These are phyloP conservation scores for Nakazawaea anatomiae DNA, from an alignment of 805 yeast species.

Conservation along the genomic window DNA sequence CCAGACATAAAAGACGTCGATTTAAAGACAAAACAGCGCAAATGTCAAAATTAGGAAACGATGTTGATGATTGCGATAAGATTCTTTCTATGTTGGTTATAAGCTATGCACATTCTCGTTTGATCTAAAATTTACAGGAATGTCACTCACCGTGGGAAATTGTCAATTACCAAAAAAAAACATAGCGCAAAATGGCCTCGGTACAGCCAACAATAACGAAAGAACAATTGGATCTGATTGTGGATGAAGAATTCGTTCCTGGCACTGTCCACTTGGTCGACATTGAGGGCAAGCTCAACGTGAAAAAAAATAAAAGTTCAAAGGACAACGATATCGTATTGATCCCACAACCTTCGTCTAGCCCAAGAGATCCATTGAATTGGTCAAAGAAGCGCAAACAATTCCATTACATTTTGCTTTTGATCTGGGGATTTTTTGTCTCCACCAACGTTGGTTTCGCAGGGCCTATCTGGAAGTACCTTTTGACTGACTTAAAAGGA, in stretches of 20 bases:
- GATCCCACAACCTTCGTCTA: slow-evolving; percentile 61
- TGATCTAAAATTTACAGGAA: no score
- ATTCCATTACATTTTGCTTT: slow-evolving; percentile 21
- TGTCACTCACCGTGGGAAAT: no score
- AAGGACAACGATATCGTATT: slow-evolving; percentile 37
- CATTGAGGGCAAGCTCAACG: slow-evolving; percentile 26
- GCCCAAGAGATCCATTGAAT: slow-evolving; percentile 66
- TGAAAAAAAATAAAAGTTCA: slow-evolving; percentile 23
- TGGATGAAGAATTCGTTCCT: slow-evolving; percentile 36
- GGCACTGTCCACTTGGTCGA: slow-evolving; percentile 49
- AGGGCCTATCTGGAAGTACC: slow-evolving; percentile 17
- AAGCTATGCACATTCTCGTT: no score
- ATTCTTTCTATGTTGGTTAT: no score
- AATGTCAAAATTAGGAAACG: no score
- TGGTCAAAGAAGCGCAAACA: slow-evolving; percentile 49
- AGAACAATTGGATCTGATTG: slow-evolving; percentile 1
- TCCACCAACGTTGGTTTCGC: slow-evolving; percentile 17
- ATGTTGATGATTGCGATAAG: no score
- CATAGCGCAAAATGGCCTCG: no score
- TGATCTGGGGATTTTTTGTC: slow-evolving; percentile 17
- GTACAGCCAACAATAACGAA: neutral
- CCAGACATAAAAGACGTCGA: no score
- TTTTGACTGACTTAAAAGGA: slow-evolving; percentile 10
- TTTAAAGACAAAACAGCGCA: no score
- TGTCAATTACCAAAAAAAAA: no score